phyloP scores from a whole-genome alignment of 2,329 filamentous ascomycete species.

The Drechslerella coelobrocha region DNA sequence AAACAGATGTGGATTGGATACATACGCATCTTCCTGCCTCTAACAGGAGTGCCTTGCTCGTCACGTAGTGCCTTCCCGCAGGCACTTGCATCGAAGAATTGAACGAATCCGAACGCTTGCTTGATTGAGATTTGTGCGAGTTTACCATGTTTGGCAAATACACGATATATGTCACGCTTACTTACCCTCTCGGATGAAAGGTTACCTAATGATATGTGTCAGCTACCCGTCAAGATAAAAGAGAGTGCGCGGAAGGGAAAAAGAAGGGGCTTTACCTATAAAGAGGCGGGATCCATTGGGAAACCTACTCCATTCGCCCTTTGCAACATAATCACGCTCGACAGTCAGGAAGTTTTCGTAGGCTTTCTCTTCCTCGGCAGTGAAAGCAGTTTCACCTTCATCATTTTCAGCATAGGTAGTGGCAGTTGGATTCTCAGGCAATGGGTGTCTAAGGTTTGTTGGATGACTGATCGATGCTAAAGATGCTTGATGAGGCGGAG shows the following conservation, averaged over 20 bases:
- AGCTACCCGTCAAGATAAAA: constrained; percentile 12
- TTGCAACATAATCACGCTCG: constrained; percentile 76
- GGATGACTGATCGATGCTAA: constrained; percentile 50
- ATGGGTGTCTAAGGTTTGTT: constrained; percentile 52
- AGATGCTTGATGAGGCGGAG: constrained; percentile 56
- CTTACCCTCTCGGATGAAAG: constrained; percentile 90
- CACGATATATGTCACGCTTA: constrained; percentile 89
- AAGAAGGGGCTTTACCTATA: constrained; percentile 67
- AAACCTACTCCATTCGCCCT: constrained; percentile 82
- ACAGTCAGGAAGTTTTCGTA: constrained; percentile 77
- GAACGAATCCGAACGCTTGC: constrained; percentile 94
- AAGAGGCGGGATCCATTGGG: constrained; percentile 79
- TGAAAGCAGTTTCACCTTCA: constrained; percentile 63
- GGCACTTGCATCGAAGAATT: constrained; percentile 79
- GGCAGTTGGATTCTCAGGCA: constrained; percentile 49
- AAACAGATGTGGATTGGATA: constrained; percentile 49
- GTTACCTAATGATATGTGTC: constrained; percentile 69
- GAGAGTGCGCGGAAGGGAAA: constrained; percentile 20
- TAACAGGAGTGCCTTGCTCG: constrained; percentile 80
- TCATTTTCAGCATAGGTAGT: constrained; percentile 55
- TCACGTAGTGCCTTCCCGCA: constrained; percentile 76
- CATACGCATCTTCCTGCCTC: constrained; percentile 93
- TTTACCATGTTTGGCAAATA: constrained; percentile 83
- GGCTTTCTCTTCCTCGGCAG: constrained; percentile 67
- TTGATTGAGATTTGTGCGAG: constrained; percentile 96